phyloP scores from a whole-genome alignment of 1,284 basidiomycete genomes.

The Puccinia triticina region DNA sequence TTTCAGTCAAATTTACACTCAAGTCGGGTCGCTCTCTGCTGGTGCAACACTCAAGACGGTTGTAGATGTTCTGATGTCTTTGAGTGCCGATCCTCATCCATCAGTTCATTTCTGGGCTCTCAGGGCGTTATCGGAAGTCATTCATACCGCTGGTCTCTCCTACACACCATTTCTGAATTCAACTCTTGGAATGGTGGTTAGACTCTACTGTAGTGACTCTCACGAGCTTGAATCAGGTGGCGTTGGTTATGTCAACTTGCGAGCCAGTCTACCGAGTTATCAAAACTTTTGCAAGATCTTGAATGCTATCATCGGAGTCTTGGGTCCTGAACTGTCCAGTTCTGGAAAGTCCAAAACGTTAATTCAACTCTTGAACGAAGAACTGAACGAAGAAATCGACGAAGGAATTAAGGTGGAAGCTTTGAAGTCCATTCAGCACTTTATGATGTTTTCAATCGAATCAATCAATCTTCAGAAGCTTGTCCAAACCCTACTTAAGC shows the following conservation, averaged over 20 bases:
- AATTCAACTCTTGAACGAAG: constrained; percentile 80
- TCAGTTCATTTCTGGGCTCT: constrained; percentile 93
- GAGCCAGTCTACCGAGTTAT: constrained; percentile 87
- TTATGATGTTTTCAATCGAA: constrained; percentile 89
- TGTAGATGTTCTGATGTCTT: constrained; percentile 91
- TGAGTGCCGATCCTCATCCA: constrained; percentile 94
- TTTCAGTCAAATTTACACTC: constrained; percentile 88
- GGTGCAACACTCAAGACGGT: constrained; percentile 94
- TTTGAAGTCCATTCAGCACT: constrained; percentile 92
- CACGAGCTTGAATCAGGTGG: constrained; percentile 94
- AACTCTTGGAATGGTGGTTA: constrained; percentile 87
- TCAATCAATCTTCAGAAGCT: constrained; percentile 64
- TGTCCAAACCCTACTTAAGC: constrained; percentile 31
- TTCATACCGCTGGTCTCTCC: constrained; percentile 86
- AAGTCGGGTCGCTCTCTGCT: constrained; percentile 89
- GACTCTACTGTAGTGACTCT: constrained; percentile 84
- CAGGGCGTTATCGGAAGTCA: constrained; percentile 79
- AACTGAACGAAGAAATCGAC: constrained; percentile 79
- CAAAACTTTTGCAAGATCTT: constrained; percentile 88
- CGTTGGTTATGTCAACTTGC: constrained; percentile 75
- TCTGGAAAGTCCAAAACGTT: constrained; percentile 77
- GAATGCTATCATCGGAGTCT: constrained; percentile 86
- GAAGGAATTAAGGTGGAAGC: constrained; percentile 89
- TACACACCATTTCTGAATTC: constrained; percentile 86
- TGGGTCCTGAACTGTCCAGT: constrained; percentile 94